Evolutionary conservation across 345 rosid genomes (phyloP).

Genomic region (Sonneratia caseolaris): DNA sequence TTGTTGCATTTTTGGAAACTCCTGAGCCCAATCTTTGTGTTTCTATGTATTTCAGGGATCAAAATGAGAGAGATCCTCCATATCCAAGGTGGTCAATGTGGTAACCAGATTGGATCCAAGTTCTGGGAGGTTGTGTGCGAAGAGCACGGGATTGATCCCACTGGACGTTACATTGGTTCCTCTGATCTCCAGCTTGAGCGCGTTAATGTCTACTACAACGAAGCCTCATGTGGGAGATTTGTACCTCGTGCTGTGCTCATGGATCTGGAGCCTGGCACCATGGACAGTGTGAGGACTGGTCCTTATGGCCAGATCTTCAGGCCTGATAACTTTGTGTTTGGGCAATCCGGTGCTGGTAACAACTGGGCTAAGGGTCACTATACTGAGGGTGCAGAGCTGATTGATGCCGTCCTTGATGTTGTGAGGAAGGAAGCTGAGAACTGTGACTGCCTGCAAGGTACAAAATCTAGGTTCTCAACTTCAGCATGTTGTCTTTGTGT

Average conservation of each 20-base stretch:
- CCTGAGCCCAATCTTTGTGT: background rate
- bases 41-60: conserved; percentile 12
- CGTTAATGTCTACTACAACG: conserved; percentile 16
- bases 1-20: background rate
- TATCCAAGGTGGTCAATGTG: conserved; percentile 7
- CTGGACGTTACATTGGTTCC: conserved; percentile 4
- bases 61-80: conserved; percentile 1
- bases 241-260: conserved; percentile 13
- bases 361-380: conserved; percentile 29
- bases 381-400: conserved; percentile 28
- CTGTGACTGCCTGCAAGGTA: conserved; percentile 29
- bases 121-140: conserved; percentile 19
- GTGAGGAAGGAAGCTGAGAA: conserved; percentile 31
- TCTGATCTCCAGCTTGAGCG: conserved; percentile 7
- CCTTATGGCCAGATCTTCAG: conserved; percentile 22
- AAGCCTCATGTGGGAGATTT: conserved; percentile 23
- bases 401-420: conserved; percentile 27
- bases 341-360: conserved; percentile 27
- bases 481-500: background rate
- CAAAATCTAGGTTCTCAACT: background rate
- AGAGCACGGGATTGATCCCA: conserved; percentile 6
- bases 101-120: conserved; percentile 30
- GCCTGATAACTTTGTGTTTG: conserved; percentile 24
- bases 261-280: conserved; percentile 5
- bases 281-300: conserved; percentile 27